Evolutionary conservation across 768 basidiomycete genomes (phyloP).

Genomic region (Termitomyces sp.): DNA sequence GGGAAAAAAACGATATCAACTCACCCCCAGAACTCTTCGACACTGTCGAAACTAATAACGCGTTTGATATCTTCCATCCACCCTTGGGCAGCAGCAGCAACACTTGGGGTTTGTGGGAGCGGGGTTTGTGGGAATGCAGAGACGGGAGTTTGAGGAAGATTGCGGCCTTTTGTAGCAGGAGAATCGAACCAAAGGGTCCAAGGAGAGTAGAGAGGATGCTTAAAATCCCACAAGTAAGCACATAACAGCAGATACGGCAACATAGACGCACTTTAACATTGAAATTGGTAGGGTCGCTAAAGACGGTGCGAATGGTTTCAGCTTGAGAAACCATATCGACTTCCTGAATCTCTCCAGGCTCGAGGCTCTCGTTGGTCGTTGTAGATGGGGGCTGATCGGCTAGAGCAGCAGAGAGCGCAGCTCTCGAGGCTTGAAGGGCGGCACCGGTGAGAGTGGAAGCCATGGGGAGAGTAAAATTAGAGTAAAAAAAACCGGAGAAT

Average conservation of each 20-base stretch:
- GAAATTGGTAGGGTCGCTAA: slow-evolving; percentile 89
- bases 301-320: slow-evolving; percentile 85
- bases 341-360: slow-evolving; percentile 86
- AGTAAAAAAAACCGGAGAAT: neutral
- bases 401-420: slow-evolving; percentile 72
- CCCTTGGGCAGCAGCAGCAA: slow-evolving; percentile 72
- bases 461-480: slow-evolving; percentile 16
- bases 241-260: neutral
- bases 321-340: slow-evolving; percentile 82
- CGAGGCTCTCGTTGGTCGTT: slow-evolving; percentile 39
- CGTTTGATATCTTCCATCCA: slow-evolving; percentile 99
- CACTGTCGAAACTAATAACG: slow-evolving; percentile 92
- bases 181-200: slow-evolving; percentile 99
- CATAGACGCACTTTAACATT: slow-evolving; percentile 82
- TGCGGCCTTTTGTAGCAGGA: slow-evolving; percentile 84
- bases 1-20: slow-evolving; percentile 19
- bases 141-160: slow-evolving; percentile 79
- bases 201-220: slow-evolving; percentile 92
- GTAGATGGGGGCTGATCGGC: slow-evolving; percentile 41
- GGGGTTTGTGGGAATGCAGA: slow-evolving; percentile 79
- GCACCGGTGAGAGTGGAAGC: slow-evolving; percentile 55
- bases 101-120: slow-evolving; percentile 67
- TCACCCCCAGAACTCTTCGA: slow-evolving; percentile 99
- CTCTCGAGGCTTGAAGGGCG: slow-evolving; percentile 76
- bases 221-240: neutral